These are phyloP conservation scores for Ophiostoma pallidulum DNA, from an alignment of 2,329 filamentous ascomycete species.

Conservation along the genomic window DNA sequence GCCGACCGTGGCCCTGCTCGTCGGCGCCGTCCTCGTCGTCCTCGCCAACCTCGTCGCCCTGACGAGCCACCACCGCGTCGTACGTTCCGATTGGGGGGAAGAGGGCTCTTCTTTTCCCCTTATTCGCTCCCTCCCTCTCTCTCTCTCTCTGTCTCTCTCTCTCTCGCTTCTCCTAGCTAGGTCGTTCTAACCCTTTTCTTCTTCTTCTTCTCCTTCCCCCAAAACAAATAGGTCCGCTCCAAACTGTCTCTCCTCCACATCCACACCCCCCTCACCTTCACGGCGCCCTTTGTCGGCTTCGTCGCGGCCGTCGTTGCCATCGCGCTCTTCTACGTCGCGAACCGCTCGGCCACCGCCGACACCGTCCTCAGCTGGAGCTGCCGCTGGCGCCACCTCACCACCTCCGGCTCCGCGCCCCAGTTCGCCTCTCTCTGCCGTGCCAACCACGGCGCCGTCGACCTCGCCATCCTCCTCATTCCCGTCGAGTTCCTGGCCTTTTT, in stretches of 20 bases:
- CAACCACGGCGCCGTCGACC: slow-evolving; percentile 43
- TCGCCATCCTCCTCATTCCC: slow-evolving; percentile 48
- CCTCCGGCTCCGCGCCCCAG: slow-evolving; percentile 42
- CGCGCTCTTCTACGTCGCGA: slow-evolving; percentile 48
- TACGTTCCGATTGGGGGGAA: too few species aligned
- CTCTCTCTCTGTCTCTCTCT: not conserved
- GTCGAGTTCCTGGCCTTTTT: slow-evolving; percentile 42
- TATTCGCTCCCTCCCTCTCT: slow-evolving; percentile 33
- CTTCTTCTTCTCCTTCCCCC: not conserved
- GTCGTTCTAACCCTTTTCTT: too few species aligned
- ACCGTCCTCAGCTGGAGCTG: slow-evolving; percentile 55
- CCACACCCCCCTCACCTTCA: slow-evolving; percentile 30
- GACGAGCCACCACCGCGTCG: slow-evolving; percentile 38
- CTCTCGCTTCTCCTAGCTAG: too few species aligned
- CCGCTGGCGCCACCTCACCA: slow-evolving; percentile 42
- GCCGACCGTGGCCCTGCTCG: slow-evolving; percentile 46
- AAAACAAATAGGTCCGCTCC: slow-evolving; percentile 27
- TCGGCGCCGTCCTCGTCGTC: slow-evolving; percentile 40
- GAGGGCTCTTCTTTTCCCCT: not conserved
- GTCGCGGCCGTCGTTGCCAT: slow-evolving; percentile 42
- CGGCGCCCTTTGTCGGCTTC: slow-evolving; percentile 33
- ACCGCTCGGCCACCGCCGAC: slow-evolving; percentile 41
- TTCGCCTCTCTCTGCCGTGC: slow-evolving; percentile 49
- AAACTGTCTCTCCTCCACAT: slow-evolving; percentile 26
- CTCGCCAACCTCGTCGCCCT: slow-evolving; percentile 40